A percentile compares a stretch with the other conserved stretches of the same genome.
Evolutionary conservation across 2,329 filamentous ascomycete genomes (phyloP).

Genomic region (Diplodia mutila): DNA sequence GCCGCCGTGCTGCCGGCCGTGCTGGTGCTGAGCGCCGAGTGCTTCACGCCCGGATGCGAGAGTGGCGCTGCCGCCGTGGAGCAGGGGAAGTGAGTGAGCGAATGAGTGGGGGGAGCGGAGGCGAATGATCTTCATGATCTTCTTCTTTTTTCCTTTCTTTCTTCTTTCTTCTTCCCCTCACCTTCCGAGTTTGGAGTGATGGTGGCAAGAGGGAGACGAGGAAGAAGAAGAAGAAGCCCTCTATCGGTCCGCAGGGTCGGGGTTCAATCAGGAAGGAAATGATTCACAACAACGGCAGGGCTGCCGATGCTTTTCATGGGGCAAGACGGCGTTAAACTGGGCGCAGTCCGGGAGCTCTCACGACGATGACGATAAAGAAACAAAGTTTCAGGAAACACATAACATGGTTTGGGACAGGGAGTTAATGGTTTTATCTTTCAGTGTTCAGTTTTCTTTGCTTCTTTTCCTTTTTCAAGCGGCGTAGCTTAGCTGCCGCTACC

Average conservation of each 20-base stretch:
- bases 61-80: background rate
- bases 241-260: background rate
- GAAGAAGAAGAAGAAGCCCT: background rate
- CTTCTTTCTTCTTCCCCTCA: background rate
- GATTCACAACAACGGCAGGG: background rate
- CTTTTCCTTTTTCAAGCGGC: background rate
- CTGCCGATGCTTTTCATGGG: background rate
- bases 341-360: background rate
- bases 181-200: background rate
- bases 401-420: background rate
- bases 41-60: slow-evolving; percentile 37
- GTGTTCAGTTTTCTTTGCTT: background rate
- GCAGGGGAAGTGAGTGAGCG: background rate
- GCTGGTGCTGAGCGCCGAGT: slow-evolving; percentile 39
- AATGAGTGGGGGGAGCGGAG: background rate
- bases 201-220: background rate
- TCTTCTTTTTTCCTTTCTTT: background rate
- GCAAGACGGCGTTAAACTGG: background rate
- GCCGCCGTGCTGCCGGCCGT: slow-evolving; percentile 42
- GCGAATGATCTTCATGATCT: background rate
- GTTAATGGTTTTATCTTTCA: background rate
- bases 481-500: background rate
- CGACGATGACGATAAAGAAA: background rate
- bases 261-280: background rate
- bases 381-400: background rate